Evolutionary conservation across 1,284 basidiomycete genomes (phyloP), one percentile per base, ranked within the genome.

Genomic region (Thelephora terrestris): DNA sequence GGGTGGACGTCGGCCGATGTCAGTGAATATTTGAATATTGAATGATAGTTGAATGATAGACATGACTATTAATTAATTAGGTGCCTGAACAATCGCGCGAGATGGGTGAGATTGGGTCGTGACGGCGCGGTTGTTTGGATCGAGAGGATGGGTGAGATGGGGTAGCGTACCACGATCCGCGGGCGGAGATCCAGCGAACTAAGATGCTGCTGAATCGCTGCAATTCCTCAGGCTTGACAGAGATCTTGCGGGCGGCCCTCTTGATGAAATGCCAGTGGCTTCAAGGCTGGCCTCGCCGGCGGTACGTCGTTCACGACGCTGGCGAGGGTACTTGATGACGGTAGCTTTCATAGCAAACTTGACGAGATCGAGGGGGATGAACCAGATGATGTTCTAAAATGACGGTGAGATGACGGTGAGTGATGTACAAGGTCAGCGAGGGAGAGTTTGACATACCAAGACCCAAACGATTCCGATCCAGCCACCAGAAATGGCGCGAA

Each of bases 401-500:
- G 34, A 16, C 9, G 39, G n/a, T n/a, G n/a, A 37, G 10, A 16
- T 58, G 3, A 16, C 35, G n/a, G 43, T 7, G 4, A 17, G 10
- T n/a, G 45, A 39, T 14, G 27, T n/a, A n/a, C n/a, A n/a, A 46
- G 49, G 20, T 16, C 35, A 37, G 16, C 16, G 3, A 37, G 16
- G 35, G 5, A 45, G 3, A 21, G 20, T 47, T 18, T 27, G 2
- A 74, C 80, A 36, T 71, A 88, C 85, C 91, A 91, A 94, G 57
- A 94, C 75, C 91, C 94, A 98, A 56, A 94, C 79, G 57, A 97
- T 93, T 72, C 93, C 93, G 59, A 97, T 91, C 93, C 93, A 98
- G 43, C 85, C 89, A 65, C 89, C 92, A 53, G 84, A 87, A 64
- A 95, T 82, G 27, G 70, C 65, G 32, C 72, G 63, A 55, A 95